Percentiles rank a stretch among this genome's conserved stretches.
Evolutionary conservation across 2,329 filamentous ascomycete species (phyloP).

Genomic region (Diplocarpon mali): DNA sequence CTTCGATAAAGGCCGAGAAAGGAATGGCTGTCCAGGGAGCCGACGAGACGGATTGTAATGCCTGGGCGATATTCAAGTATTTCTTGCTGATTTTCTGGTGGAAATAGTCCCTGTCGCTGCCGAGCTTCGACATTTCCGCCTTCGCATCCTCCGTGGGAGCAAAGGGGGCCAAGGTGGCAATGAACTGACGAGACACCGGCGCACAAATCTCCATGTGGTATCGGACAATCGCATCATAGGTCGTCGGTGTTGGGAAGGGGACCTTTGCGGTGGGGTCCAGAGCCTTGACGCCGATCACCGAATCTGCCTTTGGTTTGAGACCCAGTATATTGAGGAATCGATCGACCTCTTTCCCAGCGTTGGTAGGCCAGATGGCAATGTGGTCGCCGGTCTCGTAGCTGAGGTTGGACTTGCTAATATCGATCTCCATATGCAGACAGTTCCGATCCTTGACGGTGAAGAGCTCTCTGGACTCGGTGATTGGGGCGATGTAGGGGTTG

Average conservation of each 20-base stretch:
- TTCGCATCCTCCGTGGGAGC: conserved; percentile 77
- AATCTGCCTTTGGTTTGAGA: conserved; percentile 64
- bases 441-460: conserved; percentile 86
- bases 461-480: conserved; percentile 79
- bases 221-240: conserved; percentile 82
- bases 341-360: conserved; percentile 84
- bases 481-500: conserved; percentile 93
- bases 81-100: conserved; percentile 70
- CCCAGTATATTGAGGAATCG: conserved; percentile 73
- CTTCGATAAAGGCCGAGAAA: conserved; percentile 91
- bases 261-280: conserved; percentile 94
- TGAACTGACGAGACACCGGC: conserved; percentile 90
- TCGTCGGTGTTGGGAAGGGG: conserved; percentile 93
- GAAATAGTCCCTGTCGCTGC: conserved; percentile 92
- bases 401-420: conserved; percentile 79
- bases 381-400: conserved; percentile 95
- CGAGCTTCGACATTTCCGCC: conserved; percentile 78
- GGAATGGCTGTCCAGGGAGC: conserved; percentile 75
- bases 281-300: conserved; percentile 78
- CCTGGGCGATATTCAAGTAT: conserved; percentile 81
- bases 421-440: conserved; percentile 93
- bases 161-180: conserved; percentile 79
- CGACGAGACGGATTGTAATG: conserved; percentile 63
- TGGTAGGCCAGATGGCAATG: conserved; percentile 94
- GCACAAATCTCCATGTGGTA: conserved; percentile 97